Conservation (phyloP, 164 flowering plant genomes). For the Pachysandra terminalis region DNA sequence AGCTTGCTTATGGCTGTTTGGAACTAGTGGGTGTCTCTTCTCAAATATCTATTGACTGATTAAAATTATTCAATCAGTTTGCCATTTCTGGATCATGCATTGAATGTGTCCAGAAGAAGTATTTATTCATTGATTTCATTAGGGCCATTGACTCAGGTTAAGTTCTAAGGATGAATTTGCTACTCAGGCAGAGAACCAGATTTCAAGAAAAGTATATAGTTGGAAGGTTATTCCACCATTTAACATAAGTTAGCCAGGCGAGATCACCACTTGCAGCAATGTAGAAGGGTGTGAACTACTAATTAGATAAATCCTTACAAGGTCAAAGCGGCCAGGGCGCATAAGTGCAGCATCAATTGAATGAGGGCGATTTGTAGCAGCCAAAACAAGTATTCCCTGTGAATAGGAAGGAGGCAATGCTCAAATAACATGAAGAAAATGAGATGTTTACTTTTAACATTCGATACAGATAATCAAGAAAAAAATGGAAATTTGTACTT, state of each 20-base stretch:
- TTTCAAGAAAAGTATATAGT: no score
- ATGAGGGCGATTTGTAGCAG: slow-evolving; percentile 93
- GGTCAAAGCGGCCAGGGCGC: slow-evolving; percentile 98
- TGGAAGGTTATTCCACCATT: no score
- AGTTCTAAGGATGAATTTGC: no score
- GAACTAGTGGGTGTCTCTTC: no score
- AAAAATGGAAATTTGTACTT: neutral
- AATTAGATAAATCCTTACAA: slow-evolving; percentile 40
- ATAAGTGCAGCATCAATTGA: slow-evolving; percentile 92
- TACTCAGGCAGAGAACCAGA: no score
- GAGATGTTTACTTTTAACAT: neutral
- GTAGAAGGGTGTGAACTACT: neutral
- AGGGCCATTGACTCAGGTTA: no score
- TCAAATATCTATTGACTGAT: no score
- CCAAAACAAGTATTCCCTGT: slow-evolving; percentile 92
- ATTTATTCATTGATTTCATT: no score
- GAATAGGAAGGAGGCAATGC: slow-evolving; percentile 10
- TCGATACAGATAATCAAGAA: neutral
- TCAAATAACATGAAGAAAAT: neutral
- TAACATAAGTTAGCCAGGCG: neutral
- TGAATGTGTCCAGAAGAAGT: no score
- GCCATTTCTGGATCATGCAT: no score
- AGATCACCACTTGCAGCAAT: neutral
- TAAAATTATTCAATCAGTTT: no score
- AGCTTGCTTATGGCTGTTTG: no score